These are phyloP conservation scores for Talaromyces atroroseus DNA, from an alignment of 2,329 filamentous ascomycete species.

Conservation along the genomic window DNA sequence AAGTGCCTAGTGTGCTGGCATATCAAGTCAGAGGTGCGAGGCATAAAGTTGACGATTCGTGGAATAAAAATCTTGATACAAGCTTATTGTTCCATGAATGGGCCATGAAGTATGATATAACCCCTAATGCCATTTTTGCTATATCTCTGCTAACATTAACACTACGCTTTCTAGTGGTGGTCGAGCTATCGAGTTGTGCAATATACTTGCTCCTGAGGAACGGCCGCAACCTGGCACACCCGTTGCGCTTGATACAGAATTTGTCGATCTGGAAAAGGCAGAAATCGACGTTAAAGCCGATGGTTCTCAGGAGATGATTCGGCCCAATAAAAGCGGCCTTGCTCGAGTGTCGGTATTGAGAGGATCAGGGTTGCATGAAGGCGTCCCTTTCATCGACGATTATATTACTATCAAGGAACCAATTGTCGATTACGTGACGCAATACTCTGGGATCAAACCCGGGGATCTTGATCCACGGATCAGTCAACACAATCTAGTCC, in stretches of 20 bases:
- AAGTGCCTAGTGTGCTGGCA: slow-evolving; percentile 78
- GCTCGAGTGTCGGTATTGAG: slow-evolving; percentile 90
- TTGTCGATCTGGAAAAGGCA: slow-evolving; percentile 84
- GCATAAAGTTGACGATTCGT: slow-evolving; percentile 76
- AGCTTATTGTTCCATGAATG: slow-evolving; percentile 75
- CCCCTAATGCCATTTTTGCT: neutral
- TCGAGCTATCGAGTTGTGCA: slow-evolving; percentile 33
- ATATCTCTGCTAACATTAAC: slow-evolving; percentile 3
- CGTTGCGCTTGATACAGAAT: slow-evolving; percentile 91
- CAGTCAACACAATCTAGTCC: slow-evolving; percentile 77
- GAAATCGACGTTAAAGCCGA: slow-evolving; percentile 96
- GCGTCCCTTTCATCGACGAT: slow-evolving; percentile 89
- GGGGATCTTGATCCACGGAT: slow-evolving; percentile 75
- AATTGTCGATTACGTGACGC: slow-evolving; percentile 91
- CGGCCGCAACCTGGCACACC: slow-evolving; percentile 65
- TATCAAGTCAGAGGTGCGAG: slow-evolving; percentile 79
- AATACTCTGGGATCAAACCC: slow-evolving; percentile 83
- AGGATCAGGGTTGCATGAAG: slow-evolving; percentile 69
- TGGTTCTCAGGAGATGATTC: slow-evolving; percentile 83
- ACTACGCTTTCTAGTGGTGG: slow-evolving; percentile 23
- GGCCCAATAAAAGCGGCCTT: slow-evolving; percentile 82
- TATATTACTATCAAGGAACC: slow-evolving; percentile 89
- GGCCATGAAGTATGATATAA: slow-evolving; percentile 41
- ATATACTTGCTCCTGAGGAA: slow-evolving; percentile 50
- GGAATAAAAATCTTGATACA: slow-evolving; percentile 80